phyloP scores from a whole-genome alignment of 2,329 filamentous ascomycete species.

The Botrytis cinerea region DNA sequence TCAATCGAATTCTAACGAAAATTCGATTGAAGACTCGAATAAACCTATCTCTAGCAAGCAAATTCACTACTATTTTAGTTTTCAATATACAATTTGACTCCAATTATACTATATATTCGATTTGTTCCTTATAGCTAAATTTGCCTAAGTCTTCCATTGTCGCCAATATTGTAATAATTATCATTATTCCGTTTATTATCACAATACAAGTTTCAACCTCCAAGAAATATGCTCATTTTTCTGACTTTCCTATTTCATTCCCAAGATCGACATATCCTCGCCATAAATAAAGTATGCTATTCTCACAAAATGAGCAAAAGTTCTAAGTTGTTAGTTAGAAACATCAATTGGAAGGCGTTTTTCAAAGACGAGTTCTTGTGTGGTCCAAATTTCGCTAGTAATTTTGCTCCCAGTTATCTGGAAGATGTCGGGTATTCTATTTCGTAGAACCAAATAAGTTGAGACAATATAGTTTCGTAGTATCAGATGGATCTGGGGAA shows the following conservation, averaged over 20 bases:
- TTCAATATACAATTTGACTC: no score
- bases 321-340: background rate
- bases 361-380: background rate
- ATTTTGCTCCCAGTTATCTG: background rate
- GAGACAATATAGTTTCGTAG: background rate
- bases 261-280: rapidly evolving
- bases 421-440: rapidly evolving
- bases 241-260: background rate
- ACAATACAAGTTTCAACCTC: no score
- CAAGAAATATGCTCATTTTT: background rate
- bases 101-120: no score
- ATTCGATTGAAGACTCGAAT: no score
- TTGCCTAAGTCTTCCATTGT: no score
- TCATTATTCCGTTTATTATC: no score
- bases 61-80: no score
- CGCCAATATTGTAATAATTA: no score
- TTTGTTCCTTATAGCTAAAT: no score
- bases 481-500: background rate
- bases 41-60: no score
- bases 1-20: no score
- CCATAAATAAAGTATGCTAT: rapidly evolving
- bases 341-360: background rate
- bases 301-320: background rate
- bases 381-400: background rate
- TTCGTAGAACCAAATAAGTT: background rate